Evolutionary conservation across 2,329 filamentous ascomycete species (phyloP), one percentile per base, ranked within the genome.

Genomic region (Coniochaeta prunicola): DNA sequence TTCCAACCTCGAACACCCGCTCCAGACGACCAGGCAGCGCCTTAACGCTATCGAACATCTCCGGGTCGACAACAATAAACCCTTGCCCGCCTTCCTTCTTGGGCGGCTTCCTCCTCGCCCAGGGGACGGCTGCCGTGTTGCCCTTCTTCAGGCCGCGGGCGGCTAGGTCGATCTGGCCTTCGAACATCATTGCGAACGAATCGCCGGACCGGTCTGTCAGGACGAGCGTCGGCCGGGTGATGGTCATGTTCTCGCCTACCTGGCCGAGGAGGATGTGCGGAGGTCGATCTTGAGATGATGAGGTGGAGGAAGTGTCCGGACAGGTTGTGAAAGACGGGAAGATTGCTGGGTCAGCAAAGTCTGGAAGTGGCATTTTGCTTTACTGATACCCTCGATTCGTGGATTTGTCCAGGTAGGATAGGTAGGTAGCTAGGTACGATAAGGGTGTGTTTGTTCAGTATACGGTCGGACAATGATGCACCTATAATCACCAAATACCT

Each of bases 211-310:
- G 67, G 69, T 81, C 78, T 34, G 69, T 67, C 19, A 73, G 72
- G 57, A 80, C 74, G 1, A 80, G 71, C 4, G 78, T 81, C 6
- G 78, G 78, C 62, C 79, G 76, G 21, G 72, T 80, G 63, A 81
- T 77, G 42, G 78, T 76, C 68, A 75, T 76, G 67, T 79, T 71
- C 61, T 79, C 71, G 60, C 75, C 75, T 58, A 80, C 69, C 59
- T 79, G 73, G 40, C 74, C 77, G 13, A 80, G 69, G 38, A 80
- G 72, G 62, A 72, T 74, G 68, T 72, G 40, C 53, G 55, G 58
- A 45, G 54, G 53, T n/a, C 54, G 28, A 42, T 21, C n/a, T 26
- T 38, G 36, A n/a, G 36, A 38, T 38, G 54, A 19, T 34, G 62
- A 15, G 53, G 58, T 17, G 34, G 58, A 21, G 53, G 48, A 53